Conservation (phyloP, 441 rosid species). For the Geranium incanum region DNA sequence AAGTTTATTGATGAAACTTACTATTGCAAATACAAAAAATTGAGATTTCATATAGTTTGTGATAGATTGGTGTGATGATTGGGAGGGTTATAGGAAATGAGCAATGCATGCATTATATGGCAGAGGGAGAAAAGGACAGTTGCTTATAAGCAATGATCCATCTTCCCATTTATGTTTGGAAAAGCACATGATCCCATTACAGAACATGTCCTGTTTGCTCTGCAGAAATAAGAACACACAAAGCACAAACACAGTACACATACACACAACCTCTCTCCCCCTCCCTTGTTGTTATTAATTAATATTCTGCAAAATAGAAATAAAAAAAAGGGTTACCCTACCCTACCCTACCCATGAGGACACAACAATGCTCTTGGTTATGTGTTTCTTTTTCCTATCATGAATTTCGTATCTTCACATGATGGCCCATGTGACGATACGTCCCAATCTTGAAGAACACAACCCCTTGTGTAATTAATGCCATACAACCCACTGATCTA, state of each 20-base stretch:
- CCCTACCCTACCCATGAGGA: constrained; percentile 27
- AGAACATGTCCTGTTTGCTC: constrained; percentile 5
- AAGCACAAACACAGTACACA: not conserved
- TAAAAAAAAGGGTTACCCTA: not conserved
- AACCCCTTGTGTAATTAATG: constrained; percentile 20
- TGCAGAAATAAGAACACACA: not conserved
- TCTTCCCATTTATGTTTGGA: not conserved
- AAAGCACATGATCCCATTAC: constrained; percentile 5
- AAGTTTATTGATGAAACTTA: too few relatives aligned
- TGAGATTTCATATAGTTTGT: too few relatives aligned
- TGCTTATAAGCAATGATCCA: too few relatives aligned
- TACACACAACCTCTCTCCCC: not conserved
- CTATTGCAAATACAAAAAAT: too few relatives aligned
- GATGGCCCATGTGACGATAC: constrained; percentile 37
- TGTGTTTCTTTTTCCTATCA: constrained; percentile 10
- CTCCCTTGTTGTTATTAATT: not conserved
- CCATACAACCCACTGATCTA: not conserved
- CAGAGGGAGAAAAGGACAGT: too few relatives aligned
- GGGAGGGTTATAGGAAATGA: too few relatives aligned
- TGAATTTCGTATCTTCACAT: constrained; percentile 29
- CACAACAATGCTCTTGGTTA: not conserved
- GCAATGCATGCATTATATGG: too few relatives aligned
- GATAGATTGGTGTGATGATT: too few relatives aligned
- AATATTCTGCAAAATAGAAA: not conserved
- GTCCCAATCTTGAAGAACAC: too few relatives aligned